Conservation (phyloP, 2,329 filamentous ascomycete species). For the Curvularia spicifera region DNA sequence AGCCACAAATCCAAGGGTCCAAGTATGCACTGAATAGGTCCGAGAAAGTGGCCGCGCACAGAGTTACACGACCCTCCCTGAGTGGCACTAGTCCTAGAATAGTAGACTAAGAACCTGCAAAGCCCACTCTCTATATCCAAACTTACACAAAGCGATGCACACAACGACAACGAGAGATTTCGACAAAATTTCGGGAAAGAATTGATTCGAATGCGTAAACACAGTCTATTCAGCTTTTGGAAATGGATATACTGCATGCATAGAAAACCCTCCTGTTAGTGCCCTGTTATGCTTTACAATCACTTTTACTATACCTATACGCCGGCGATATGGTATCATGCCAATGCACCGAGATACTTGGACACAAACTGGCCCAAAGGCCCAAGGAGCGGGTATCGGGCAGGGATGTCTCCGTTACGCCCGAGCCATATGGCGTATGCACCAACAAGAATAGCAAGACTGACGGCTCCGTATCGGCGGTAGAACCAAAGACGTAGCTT, state of each 20-base stretch:
- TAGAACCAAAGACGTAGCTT: conserved; percentile 67
- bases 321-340: conserved; percentile 1
- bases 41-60: conserved; percentile 1
- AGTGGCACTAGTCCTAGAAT: neutral
- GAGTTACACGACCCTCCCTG: neutral
- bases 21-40: neutral
- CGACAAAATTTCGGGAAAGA: neutral
- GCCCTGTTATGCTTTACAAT: conserved; percentile 13
- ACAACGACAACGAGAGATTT: neutral
- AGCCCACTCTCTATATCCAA: neutral
- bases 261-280: neutral
- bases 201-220: neutral
- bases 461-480: conserved; percentile 62
- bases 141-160: neutral
- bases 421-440: conserved; percentile 47
- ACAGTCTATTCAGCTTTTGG: neutral
- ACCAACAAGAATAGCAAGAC: conserved; percentile 59
- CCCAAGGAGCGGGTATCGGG: conserved; percentile 20
- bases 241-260: neutral
- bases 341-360: conserved; percentile 18
- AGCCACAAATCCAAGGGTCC: neutral
- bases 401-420: conserved; percentile 20
- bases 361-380: conserved; percentile 27
- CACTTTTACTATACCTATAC: conserved; percentile 9
- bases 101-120: neutral